Evolutionary conservation across 192 early-diverging fungal genomes (phyloP).

Genomic region (Umbelopsis sp.): DNA sequence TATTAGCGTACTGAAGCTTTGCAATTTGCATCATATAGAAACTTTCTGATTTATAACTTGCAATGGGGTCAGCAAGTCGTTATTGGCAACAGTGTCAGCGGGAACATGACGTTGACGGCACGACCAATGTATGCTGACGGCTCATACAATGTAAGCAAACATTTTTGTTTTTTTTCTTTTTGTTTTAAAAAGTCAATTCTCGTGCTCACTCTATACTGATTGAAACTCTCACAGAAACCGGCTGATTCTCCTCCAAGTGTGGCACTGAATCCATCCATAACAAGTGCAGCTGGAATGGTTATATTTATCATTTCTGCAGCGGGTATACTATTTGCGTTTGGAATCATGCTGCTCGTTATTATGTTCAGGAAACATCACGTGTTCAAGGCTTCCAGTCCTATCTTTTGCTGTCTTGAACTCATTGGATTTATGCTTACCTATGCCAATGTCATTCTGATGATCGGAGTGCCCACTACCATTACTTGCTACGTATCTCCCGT

Average conservation of each 20-base stretch:
- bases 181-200: too few species aligned
- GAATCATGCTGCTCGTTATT: slow-evolving; percentile 42
- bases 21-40: slow-evolving; percentile 28
- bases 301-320: slow-evolving; percentile 38
- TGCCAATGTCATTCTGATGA: slow-evolving; percentile 38
- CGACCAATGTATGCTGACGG: slow-evolving; percentile 50
- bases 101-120: slow-evolving; percentile 37
- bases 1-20: not conserved
- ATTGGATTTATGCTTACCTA: slow-evolving; percentile 52
- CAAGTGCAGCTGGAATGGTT: slow-evolving; percentile 41
- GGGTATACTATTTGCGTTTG: slow-evolving; percentile 41
- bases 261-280: slow-evolving; percentile 45
- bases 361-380: slow-evolving; percentile 41
- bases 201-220: not conserved
- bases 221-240: slow-evolving; percentile 26
- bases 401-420: slow-evolving; percentile 56
- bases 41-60: slow-evolving; percentile 48
- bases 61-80: slow-evolving; percentile 36
- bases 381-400: slow-evolving; percentile 54
- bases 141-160: slow-evolving; percentile 29
- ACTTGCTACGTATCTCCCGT: slow-evolving; percentile 44
- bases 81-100: slow-evolving; percentile 45
- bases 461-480: slow-evolving; percentile 42
- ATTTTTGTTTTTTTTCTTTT: too few species aligned
- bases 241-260: slow-evolving; percentile 45